These are phyloP conservation scores for Citrus reticulata DNA, from an alignment of 345 rosid species.

Conservation along the genomic window DNA sequence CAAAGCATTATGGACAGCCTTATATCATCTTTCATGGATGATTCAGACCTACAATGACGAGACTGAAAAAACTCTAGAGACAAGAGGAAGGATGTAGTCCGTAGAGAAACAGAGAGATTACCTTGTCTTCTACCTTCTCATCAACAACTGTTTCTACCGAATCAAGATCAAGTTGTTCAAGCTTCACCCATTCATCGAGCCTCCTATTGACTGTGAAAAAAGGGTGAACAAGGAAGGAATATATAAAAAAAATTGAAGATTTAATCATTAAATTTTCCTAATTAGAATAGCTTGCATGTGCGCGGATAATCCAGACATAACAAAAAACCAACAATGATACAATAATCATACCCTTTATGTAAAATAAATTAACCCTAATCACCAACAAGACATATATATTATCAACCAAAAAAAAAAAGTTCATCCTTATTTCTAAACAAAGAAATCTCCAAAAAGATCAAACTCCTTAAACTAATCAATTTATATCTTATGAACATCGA, in stretches of 20 bases:
- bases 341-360: background rate
- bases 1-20: background rate
- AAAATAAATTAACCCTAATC: background rate
- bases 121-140: constrained; percentile 99
- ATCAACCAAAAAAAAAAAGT: background rate
- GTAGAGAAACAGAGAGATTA: constrained; percentile 9
- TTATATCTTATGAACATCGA: background rate
- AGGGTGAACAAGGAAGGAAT: background rate
- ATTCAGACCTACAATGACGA: too few species aligned
- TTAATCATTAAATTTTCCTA: background rate
- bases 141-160: constrained; percentile 90
- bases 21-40: background rate
- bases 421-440: background rate
- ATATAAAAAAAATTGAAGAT: background rate
- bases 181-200: constrained; percentile 96
- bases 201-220: constrained; percentile 77
- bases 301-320: background rate
- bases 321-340: background rate
- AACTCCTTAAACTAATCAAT: background rate
- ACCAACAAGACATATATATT: background rate
- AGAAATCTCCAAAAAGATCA: background rate
- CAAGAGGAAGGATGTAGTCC: background rate
- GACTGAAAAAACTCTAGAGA: background rate
- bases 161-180: constrained; percentile 86
- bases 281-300: background rate